Conservation (phyloP, 805 yeast genomes). For the Schwanniomyces polymorphus region DNA sequence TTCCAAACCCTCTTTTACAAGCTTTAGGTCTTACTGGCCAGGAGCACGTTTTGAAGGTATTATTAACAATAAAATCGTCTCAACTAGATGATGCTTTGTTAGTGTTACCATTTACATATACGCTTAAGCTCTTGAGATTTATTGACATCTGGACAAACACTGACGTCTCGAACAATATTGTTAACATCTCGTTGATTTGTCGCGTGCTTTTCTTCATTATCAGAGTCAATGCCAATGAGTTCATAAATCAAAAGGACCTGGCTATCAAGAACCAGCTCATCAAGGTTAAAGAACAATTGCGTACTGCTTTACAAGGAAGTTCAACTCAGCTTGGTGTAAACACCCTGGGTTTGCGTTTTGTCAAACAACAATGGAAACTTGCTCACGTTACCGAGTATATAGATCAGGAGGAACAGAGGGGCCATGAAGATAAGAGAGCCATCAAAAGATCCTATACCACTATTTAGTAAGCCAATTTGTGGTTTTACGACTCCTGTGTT, state of each 20-base stretch:
- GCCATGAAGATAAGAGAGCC: constrained; percentile 53
- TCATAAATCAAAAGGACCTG: constrained; percentile 68
- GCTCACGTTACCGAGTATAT: constrained; percentile 71
- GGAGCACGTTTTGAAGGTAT: constrained; percentile 72
- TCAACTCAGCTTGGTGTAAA: constrained; percentile 75
- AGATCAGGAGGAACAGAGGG: constrained; percentile 61
- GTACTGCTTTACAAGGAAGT: constrained; percentile 52
- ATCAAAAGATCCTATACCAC: constrained; percentile 77
- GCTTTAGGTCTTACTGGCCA: constrained; percentile 75
- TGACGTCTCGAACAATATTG: constrained; percentile 39
- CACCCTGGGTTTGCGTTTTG: constrained; percentile 73
- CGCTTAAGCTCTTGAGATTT: constrained; percentile 67
- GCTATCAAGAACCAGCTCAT: constrained; percentile 62
- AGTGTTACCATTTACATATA: constrained; percentile 86
- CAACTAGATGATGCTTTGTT: constrained; percentile 91
- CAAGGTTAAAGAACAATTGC: constrained; percentile 60
- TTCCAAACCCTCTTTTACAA: constrained; percentile 66
- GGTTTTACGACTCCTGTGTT: neutral
- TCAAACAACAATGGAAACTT: constrained; percentile 76
- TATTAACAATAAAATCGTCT: constrained; percentile 71
- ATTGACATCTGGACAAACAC: constrained; percentile 71
- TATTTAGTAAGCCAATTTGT: constrained; percentile 15
- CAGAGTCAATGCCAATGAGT: constrained; percentile 73
- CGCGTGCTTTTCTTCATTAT: constrained; percentile 75
- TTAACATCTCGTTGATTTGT: constrained; percentile 64